Base-by-base conservation (phyloP, 75 land plant genomes). In the Selaginella tamariscina region DNA sequence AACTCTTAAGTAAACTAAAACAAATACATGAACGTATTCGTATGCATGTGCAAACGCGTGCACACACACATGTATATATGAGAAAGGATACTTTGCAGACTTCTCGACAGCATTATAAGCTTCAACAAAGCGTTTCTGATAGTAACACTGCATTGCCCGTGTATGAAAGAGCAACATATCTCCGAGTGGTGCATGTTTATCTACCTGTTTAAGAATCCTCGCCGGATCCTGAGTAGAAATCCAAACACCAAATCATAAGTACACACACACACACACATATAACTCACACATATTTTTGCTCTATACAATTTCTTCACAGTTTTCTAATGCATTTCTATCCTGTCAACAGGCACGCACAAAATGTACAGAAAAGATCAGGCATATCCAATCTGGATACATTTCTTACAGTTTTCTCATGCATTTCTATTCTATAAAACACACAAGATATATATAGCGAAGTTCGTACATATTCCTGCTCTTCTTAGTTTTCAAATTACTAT, bases 21-120 rank as follows among this genome's bases (percentile, higher is more conserved):
- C 5, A 5, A 5, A 39, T 5, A 39, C 11, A 39, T 39, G 11
- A 39, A 39, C 49, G n/a, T n/a, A n/a, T n/a, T n/a, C n/a, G n/a
- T n/a, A n/a, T n/a, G n/a, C n/a, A n/a, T n/a, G n/a, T n/a, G n/a
- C n/a, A n/a, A n/a, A n/a, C n/a, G n/a, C n/a, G n/a, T n/a, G n/a
- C n/a, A n/a, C n/a, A n/a, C n/a, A n/a, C n/a, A n/a, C n/a, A n/a
- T n/a, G n/a, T n/a, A n/a, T n/a, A n/a, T n/a, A n/a, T n/a, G n/a
- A n/a, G n/a, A n/a, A 24, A n/a, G 57, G 55, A 60, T 85, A 95
- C 99, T 90, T 91, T 24, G 99, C 79, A 39, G 83, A 82, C 60
- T 91, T 95, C 54, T 95, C 99, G 62, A 82, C 79, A 29, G 91
- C 78, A 57, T 59, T 31, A 33, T 87, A 95, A n/a, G 89, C 73